Conservation (phyloP, 805 yeast genomes). For the Osmozyma mogii region DNA sequence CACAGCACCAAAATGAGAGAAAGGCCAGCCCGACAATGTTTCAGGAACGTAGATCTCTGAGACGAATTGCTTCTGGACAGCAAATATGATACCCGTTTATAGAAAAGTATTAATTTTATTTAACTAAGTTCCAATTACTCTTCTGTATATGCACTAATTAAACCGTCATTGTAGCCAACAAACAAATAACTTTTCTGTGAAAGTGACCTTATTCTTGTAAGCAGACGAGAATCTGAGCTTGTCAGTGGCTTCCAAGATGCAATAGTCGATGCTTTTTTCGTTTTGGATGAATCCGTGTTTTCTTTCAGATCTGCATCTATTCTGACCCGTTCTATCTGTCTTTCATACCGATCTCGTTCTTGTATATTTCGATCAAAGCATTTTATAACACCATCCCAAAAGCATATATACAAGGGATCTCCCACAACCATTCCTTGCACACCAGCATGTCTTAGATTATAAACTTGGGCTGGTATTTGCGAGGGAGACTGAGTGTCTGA, state of each 20-base stretch:
- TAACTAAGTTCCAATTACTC: too few relatives aligned
- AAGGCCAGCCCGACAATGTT: too few relatives aligned
- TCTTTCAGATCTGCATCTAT: constrained; percentile 1
- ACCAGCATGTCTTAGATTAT: constrained; percentile 19
- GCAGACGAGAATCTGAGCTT: too few relatives aligned
- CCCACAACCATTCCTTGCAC: constrained; percentile 48
- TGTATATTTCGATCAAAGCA: constrained; percentile 6
- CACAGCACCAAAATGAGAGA: too few relatives aligned
- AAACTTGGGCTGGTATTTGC: too few relatives aligned
- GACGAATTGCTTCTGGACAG: too few relatives aligned
- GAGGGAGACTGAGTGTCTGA: too few relatives aligned
- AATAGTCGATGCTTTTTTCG: too few relatives aligned
- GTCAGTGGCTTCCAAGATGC: constrained; percentile 4
- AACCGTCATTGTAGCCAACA: constrained; percentile 50
- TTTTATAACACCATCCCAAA: constrained; percentile 47
- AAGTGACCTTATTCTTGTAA: constrained; percentile 1
- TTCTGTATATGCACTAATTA: constrained; percentile 32
- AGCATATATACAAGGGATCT: constrained; percentile 21
- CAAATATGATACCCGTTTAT: too few relatives aligned
- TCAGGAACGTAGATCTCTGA: too few relatives aligned
- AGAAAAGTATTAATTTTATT: too few relatives aligned
- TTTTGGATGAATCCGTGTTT: constrained; percentile 3
- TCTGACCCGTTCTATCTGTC: constrained; percentile 8
- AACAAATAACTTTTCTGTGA: constrained; percentile 22
- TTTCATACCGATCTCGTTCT: constrained; percentile 4